Evolutionary conservation across 1,284 basidiomycete genomes (phyloP), one percentile per base, ranked within the genome.

Genomic region (Ceratobasidium sp.): DNA sequence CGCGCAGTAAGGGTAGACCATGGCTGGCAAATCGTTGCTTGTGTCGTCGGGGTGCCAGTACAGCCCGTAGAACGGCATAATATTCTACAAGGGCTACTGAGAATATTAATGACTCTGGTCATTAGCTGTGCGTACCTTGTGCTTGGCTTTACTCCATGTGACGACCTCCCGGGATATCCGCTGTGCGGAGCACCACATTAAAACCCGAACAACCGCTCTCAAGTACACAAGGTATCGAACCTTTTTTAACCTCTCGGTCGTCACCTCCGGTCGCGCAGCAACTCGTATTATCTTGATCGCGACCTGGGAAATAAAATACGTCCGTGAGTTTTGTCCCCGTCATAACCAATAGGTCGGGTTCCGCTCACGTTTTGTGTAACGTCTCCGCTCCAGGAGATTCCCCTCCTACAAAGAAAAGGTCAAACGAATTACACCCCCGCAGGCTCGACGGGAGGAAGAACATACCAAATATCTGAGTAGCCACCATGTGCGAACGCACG

Each of bases 1-100:
- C 51, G 37, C 49, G 46, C 69, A 76, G 34, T 63, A 76, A 1
- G 75, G 75, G 29, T 58, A 69, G 7, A 69, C 66, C 66, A 69
- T 69, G 3, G 66, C 31, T 6, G 66, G 66, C 1, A 69, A 41
- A n/a, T 46, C 53, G 48, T 69, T 39, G 22, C 29, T 48, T 13
- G 39, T 24, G 11, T 22, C n/a, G 19, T 49, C 66, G 11, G 51
- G 24, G 22, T 22, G n/a, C 66, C 66, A 69, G 41, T 37, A 59
- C 27, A 69, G 39, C 37, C 66, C 66, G 22, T 69, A 69, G 39
- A 69, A 69, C 24, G 66, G 66, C 3, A 69, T 34, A 34, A 69
- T 59, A 58, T 69, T 69, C 66, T 69, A 16, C 22, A 27, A 22
- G 46, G 8, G 39, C 22, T n/a, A 6, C 24, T 46, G 7, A 69